Evolutionary conservation across 306 rosid genomes (phyloP).

Genomic region (Carpinus fangiana): DNA sequence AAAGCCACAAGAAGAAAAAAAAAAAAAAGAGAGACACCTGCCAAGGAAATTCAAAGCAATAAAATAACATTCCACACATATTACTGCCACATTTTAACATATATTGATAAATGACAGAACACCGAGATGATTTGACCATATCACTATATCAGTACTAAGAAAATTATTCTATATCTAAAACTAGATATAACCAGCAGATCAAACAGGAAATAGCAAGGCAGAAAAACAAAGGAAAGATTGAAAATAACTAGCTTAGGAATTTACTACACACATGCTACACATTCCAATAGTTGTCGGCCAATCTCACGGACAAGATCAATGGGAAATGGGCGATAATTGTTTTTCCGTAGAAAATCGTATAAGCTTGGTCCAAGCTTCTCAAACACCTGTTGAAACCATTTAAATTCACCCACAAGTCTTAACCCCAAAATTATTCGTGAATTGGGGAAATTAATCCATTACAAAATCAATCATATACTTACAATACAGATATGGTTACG

Average conservation of each 20-base stretch:
- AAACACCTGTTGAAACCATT: slow-evolving; percentile 99
- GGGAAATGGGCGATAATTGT: slow-evolving; percentile 99
- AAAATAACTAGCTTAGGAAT: slow-evolving; percentile 49
- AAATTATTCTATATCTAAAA: background rate
- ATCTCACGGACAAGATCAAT: slow-evolving; percentile 99
- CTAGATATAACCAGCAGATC: slow-evolving; percentile 17
- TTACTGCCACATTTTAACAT: background rate
- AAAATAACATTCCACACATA: no score
- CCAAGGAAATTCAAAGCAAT: no score
- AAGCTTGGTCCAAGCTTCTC: slow-evolving; percentile 99
- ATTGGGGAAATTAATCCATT: slow-evolving; percentile 88
- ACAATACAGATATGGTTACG: slow-evolving; percentile 99
- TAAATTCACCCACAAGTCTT: slow-evolving; percentile 72
- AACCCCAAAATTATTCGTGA: slow-evolving; percentile 65
- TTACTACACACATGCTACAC: slow-evolving; percentile 99
- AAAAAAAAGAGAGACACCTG: background rate
- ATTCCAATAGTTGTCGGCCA: slow-evolving; percentile 99
- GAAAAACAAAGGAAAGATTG: background rate
- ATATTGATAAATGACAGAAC: background rate
- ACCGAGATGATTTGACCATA: background rate
- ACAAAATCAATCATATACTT: slow-evolving; percentile 85
- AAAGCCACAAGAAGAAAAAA: background rate
- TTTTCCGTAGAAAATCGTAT: slow-evolving; percentile 99
- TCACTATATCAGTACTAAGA: background rate
- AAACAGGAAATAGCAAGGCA: background rate